Evolutionary conservation across 306 rosid species (phyloP).

Genomic region (Vigna radiata): DNA sequence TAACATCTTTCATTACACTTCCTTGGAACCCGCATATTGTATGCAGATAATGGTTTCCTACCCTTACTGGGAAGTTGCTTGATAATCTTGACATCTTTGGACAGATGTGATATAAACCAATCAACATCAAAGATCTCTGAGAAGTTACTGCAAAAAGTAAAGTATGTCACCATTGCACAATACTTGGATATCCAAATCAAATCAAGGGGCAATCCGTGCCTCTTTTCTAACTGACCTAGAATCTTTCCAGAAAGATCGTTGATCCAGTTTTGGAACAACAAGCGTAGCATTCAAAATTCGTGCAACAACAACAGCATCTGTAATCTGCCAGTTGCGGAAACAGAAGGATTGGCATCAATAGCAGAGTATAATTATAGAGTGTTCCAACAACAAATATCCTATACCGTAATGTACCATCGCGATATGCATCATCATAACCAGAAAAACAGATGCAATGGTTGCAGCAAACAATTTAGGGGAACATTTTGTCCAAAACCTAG

Average conservation of each 20-base stretch:
- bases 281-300: slow-evolving; percentile 95
- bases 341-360: slow-evolving; percentile 40
- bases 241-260: slow-evolving; percentile 97
- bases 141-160: slow-evolving; percentile 80
- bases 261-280: slow-evolving; percentile 92
- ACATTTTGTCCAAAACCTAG: background rate
- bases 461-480: slow-evolving; percentile 16
- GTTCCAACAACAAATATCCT: slow-evolving; percentile 30
- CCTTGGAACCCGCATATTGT: slow-evolving; percentile 94
- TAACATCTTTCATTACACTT: slow-evolving; percentile 96
- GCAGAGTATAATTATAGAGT: slow-evolving; percentile 21
- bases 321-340: slow-evolving; percentile 71
- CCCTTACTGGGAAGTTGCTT: slow-evolving; percentile 83
- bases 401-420: slow-evolving; percentile 6
- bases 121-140: slow-evolving; percentile 93
- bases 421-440: slow-evolving; percentile 15
- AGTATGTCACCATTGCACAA: slow-evolving; percentile 33
- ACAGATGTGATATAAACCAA: slow-evolving; percentile 80
- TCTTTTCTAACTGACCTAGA: slow-evolving; percentile 66
- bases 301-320: slow-evolving; percentile 97
- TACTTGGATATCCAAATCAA: slow-evolving; percentile 24
- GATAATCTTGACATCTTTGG: slow-evolving; percentile 86
- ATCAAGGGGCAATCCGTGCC: slow-evolving; percentile 25
- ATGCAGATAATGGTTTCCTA: slow-evolving; percentile 64
- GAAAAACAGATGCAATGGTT: slow-evolving; percentile 15